phyloP scores from a whole-genome alignment of 2,329 filamentous ascomycete genomes.

The Byssochlamys sp. region DNA sequence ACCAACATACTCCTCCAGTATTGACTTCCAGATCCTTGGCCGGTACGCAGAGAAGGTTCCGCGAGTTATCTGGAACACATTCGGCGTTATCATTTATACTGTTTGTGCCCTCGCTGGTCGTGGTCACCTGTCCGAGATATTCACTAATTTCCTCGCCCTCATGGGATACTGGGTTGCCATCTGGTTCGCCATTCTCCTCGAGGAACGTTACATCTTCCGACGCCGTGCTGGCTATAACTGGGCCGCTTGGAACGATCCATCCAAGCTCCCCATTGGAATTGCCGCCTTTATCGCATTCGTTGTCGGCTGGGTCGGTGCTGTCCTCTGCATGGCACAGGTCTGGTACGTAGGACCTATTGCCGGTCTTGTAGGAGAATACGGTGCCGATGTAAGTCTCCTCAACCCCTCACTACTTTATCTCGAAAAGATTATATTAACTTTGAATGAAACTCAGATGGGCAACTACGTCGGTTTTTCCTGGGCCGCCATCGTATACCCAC shows the following conservation, averaged over 20 bases:
- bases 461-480: conserved; percentile 53
- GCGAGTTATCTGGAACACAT: conserved; percentile 55
- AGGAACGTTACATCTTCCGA: conserved; percentile 55
- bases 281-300: conserved; percentile 54
- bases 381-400: conserved; percentile 43
- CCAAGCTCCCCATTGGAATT: conserved; percentile 52
- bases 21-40: conserved; percentile 60
- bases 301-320: conserved; percentile 55
- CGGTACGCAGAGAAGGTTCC: conserved; percentile 50
- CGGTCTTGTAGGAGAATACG: conserved; percentile 46
- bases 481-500: conserved; percentile 49
- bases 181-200: conserved; percentile 51
- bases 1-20: conserved; percentile 54
- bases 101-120: conserved; percentile 56
- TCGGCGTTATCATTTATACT: conserved; percentile 53
- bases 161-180: conserved; percentile 64
- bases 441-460: conserved; percentile 36
- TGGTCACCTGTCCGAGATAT: conserved; percentile 52
- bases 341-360: conserved; percentile 60
- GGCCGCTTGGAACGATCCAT: conserved; percentile 50
- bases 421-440: conserved; percentile 9
- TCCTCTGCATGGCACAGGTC: conserved; percentile 59
- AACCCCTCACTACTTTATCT: not conserved
- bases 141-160: conserved; percentile 59
- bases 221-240: conserved; percentile 47